phyloP scores from a whole-genome alignment of 225 moss, liverwort and hornwort species.

The Physcomitrellopsis africana region DNA sequence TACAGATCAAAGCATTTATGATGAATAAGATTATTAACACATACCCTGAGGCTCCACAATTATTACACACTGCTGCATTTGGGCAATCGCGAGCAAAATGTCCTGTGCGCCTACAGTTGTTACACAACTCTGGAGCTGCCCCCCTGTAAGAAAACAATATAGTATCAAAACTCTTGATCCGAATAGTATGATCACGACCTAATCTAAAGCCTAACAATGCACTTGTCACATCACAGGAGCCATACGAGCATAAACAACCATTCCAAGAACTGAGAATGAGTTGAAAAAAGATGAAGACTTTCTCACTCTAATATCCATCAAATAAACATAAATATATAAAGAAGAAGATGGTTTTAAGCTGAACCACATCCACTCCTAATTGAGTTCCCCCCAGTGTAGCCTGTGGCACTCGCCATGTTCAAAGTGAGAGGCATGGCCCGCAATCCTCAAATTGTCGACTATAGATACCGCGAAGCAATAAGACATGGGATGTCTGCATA shows the following conservation, averaged over 20 bases:
- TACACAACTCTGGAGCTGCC: conserved; percentile 58
- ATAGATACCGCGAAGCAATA: conserved; percentile 51
- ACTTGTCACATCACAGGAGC: conserved; percentile 23
- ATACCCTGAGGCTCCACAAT: conserved; percentile 72
- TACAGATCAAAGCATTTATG: neutral
- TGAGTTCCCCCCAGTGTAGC: conserved; percentile 54
- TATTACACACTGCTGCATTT: conserved; percentile 72
- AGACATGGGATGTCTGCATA: conserved; percentile 56
- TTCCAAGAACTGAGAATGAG: conserved; percentile 33
- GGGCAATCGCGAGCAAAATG: conserved; percentile 78
- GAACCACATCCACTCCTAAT: conserved; percentile 63
- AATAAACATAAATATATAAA: conserved; percentile 48
- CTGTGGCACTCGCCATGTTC: conserved; percentile 67
- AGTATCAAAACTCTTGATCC: conserved; percentile 30
- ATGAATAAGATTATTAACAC: conserved; percentile 17
- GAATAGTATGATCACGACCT: conserved; percentile 9
- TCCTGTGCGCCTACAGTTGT: conserved; percentile 72
- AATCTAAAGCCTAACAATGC: conserved; percentile 10
- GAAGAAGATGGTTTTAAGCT: conserved; percentile 63
- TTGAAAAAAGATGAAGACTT: conserved; percentile 36
- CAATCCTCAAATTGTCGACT: conserved; percentile 63
- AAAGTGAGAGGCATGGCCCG: conserved; percentile 52
- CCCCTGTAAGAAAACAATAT: conserved; percentile 41
- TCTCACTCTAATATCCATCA: conserved; percentile 40
- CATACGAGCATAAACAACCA: conserved; percentile 24